Evolutionary conservation across 495 filamentous ascomycete species (phyloP).

Genomic region (Aspergillus asperescens): DNA sequence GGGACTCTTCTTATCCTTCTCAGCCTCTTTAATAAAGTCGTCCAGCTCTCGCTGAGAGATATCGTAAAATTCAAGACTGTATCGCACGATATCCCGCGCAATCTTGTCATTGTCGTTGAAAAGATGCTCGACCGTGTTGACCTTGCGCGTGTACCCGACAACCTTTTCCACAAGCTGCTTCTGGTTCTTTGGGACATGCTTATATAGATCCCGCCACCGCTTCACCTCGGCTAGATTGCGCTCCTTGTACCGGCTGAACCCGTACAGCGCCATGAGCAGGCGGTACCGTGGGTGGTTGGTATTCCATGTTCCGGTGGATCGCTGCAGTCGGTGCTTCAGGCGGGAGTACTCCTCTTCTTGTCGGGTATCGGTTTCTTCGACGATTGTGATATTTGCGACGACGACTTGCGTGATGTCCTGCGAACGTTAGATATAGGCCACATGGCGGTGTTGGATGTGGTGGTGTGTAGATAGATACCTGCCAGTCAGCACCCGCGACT

Average conservation of each 20-base stretch:
- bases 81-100: conserved; percentile 15
- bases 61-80: conserved; percentile 20
- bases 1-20: conserved; percentile 7
- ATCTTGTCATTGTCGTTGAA: conserved; percentile 16
- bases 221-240: conserved; percentile 14
- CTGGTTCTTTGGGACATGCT: conserved; percentile 17
- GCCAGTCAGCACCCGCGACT: neutral
- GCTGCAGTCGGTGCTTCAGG: conserved; percentile 13
- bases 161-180: conserved; percentile 18
- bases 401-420: conserved; percentile 11
- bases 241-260: conserved; percentile 19
- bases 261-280: conserved; percentile 20
- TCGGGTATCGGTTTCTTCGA: neutral
- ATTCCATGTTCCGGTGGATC: conserved; percentile 16
- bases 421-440: neutral
- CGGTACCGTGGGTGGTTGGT: conserved; percentile 20
- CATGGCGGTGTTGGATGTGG: neutral
- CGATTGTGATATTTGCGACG: conserved; percentile 13
- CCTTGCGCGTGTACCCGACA: conserved; percentile 20
- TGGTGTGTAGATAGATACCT: neutral
- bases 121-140: conserved; percentile 22
- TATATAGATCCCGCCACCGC: conserved; percentile 22
- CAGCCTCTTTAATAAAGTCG: conserved; percentile 13
- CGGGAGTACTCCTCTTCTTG: conserved; percentile 12
- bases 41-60: conserved; percentile 17